These are phyloP conservation scores for Termitomyces sp. DNA, from an alignment of 768 basidiomycete species.

Conservation along the genomic window DNA sequence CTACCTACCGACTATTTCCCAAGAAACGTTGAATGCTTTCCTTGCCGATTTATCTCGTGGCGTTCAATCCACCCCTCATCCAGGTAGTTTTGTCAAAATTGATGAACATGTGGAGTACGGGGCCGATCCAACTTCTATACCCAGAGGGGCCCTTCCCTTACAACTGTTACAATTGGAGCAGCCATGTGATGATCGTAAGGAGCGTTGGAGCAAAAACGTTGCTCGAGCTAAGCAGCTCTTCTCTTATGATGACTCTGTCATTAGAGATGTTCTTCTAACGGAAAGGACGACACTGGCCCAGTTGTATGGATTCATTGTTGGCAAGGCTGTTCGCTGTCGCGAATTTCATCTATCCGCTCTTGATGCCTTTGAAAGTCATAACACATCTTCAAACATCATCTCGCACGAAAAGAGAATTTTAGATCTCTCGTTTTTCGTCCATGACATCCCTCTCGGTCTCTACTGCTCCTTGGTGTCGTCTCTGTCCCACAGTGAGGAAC, in stretches of 20 bases:
- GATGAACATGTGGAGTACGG: conserved; percentile 55
- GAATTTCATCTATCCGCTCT: conserved; percentile 57
- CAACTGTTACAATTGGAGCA: conserved; percentile 44
- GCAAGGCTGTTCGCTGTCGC: conserved; percentile 58
- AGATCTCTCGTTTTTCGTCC: conserved; percentile 51
- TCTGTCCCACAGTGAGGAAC: conserved; percentile 48
- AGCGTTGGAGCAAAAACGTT: conserved; percentile 40
- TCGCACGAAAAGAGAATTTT: conserved; percentile 53
- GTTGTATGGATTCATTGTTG: conserved; percentile 68
- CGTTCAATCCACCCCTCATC: conserved; percentile 27
- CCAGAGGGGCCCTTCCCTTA: conserved; percentile 31
- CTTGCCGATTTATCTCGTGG: conserved; percentile 47
- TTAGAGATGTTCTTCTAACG: conserved; percentile 58
- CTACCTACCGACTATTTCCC: conserved; percentile 55
- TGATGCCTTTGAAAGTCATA: conserved; percentile 34
- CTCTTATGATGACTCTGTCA: conserved; percentile 42
- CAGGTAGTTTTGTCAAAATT: conserved; percentile 39
- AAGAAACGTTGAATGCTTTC: conserved; percentile 51
- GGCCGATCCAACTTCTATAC: conserved; percentile 26
- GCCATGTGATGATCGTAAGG: conserved; percentile 32
- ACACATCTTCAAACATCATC: conserved; percentile 38
- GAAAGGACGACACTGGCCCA: conserved; percentile 72
- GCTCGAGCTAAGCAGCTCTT: conserved; percentile 48
- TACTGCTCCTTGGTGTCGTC: conserved; percentile 63
- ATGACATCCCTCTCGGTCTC: conserved; percentile 58